Percentiles rank a stretch among this genome's conserved stretches.
Evolutionary conservation across 140 eudicot species (phyloP).

Genomic region (Bidens hawaiensis): DNA sequence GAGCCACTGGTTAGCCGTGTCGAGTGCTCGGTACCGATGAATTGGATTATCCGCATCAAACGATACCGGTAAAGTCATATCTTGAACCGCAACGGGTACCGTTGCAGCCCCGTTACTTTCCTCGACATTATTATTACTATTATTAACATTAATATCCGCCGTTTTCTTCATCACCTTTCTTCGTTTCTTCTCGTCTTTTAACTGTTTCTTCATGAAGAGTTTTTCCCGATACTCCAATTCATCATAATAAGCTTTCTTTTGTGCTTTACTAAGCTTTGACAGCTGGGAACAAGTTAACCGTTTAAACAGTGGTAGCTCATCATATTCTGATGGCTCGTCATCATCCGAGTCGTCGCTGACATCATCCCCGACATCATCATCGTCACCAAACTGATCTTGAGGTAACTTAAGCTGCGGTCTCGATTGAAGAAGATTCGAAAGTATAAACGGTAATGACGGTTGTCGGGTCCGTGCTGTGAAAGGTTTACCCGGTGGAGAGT

Average conservation of each 20-base stretch:
- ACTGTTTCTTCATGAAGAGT: slow-evolving; percentile 81
- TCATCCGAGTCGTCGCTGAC: slow-evolving; percentile 44
- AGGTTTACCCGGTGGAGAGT: slow-evolving; percentile 84
- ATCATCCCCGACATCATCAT: slow-evolving; percentile 62
- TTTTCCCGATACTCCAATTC: slow-evolving; percentile 88
- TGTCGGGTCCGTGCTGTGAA: slow-evolving; percentile 61
- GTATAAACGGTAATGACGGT: slow-evolving; percentile 82
- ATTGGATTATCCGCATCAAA: slow-evolving; percentile 97
- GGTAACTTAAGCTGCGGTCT: slow-evolving; percentile 84
- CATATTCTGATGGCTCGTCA: slow-evolving; percentile 73
- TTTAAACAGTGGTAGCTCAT: slow-evolving; percentile 80
- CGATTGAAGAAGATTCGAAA: slow-evolving; percentile 77
- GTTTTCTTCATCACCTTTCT: slow-evolving; percentile 77
- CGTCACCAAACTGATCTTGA: slow-evolving; percentile 81
- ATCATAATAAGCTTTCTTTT: slow-evolving; percentile 71
- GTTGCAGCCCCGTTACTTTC: slow-evolving; percentile 62
- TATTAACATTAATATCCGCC: slow-evolving; percentile 60
- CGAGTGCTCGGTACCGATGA: slow-evolving; percentile 84
- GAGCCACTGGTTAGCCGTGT: slow-evolving; percentile 85
- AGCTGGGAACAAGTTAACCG: slow-evolving; percentile 64
- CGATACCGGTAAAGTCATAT: slow-evolving; percentile 79
- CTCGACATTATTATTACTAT: slow-evolving; percentile 61
- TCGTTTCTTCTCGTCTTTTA: slow-evolving; percentile 78
- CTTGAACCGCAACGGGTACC: slow-evolving; percentile 77
- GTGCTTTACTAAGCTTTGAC: slow-evolving; percentile 62